A percentile compares a stretch with the other conserved stretches of the same genome.
Conservation (phyloP, 106 monocot species). For the Phalaenopsis aphrodite region DNA sequence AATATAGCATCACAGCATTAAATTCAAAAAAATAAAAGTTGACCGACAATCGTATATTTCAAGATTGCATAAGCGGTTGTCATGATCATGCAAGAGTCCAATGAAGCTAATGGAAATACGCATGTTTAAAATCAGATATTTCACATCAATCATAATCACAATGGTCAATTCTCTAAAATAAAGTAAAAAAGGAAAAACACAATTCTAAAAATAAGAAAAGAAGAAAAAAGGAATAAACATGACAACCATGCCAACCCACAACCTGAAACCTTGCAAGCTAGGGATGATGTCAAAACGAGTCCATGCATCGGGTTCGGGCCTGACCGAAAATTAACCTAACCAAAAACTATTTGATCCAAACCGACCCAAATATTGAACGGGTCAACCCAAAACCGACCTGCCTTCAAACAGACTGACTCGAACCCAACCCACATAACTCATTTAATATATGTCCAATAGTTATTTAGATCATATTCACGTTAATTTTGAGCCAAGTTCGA, state of each 20-base stretch:
- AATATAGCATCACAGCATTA: neutral
- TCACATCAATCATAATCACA: neutral
- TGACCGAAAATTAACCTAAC: too few relatives aligned
- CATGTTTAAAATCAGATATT: neutral
- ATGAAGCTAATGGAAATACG: neutral
- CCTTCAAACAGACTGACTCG: too few relatives aligned
- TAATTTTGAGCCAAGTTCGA: too few relatives aligned
- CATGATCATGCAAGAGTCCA: neutral
- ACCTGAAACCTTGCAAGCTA: neutral
- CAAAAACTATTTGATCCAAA: too few relatives aligned
- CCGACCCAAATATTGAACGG: too few relatives aligned
- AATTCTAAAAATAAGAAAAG: neutral
- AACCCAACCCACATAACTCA: too few relatives aligned
- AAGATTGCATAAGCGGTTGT: neutral
- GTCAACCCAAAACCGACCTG: too few relatives aligned
- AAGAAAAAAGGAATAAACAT: neutral
- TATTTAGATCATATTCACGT: too few relatives aligned
- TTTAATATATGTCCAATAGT: too few relatives aligned
- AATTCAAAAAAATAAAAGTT: neutral
- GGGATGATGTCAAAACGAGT: neutral
- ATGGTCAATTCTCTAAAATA: neutral
- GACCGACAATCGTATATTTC: conserved; percentile 1
- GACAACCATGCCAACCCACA: too few relatives aligned
- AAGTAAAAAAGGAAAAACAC: neutral
- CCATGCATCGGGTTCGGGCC: too few relatives aligned